Conservation (phyloP, 352 stramenopile genomes). For the Phytophthora fragariaefolia region DNA sequence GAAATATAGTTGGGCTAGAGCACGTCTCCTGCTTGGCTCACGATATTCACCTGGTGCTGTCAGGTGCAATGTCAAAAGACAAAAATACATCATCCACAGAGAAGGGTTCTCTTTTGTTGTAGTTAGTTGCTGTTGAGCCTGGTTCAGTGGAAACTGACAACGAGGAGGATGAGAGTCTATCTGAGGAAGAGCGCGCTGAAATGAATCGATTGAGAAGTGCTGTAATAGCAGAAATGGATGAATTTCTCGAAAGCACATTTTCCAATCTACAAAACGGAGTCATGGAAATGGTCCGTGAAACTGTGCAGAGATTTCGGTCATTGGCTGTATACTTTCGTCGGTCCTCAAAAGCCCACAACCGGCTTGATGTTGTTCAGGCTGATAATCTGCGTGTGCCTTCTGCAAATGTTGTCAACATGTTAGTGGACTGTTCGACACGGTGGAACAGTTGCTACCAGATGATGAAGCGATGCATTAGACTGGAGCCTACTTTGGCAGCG, state of each 20-base stretch:
- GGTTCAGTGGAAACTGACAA: too few relatives aligned
- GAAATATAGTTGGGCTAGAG: too few relatives aligned
- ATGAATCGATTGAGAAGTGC: neutral
- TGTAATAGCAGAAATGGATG: slow-evolving; percentile 1
- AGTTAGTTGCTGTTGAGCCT: neutral
- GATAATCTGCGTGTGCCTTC: too few relatives aligned
- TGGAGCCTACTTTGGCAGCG: too few relatives aligned
- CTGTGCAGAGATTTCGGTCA: slow-evolving; percentile 12
- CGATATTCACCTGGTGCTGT: too few relatives aligned
- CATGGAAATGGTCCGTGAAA: neutral
- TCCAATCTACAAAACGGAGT: slow-evolving; percentile 1
- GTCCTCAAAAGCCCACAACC: slow-evolving; percentile 8
- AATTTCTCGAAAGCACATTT: slow-evolving; percentile 8
- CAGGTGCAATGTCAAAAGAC: too few relatives aligned
- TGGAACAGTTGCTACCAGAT: too few relatives aligned
- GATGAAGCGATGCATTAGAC: too few relatives aligned
- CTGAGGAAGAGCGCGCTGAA: slow-evolving; percentile 5
- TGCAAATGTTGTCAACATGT: too few relatives aligned
- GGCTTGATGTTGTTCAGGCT: neutral
- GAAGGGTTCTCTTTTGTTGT: neutral
- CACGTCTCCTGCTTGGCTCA: too few relatives aligned
- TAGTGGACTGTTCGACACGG: too few relatives aligned
- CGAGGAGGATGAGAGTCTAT: neutral
- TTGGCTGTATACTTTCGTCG: slow-evolving; percentile 12
- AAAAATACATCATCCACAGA: too few relatives aligned